Base-by-base conservation (phyloP, 1,284 basidiomycete genomes). In the Ustanciosporium gigantosporum region DNA sequence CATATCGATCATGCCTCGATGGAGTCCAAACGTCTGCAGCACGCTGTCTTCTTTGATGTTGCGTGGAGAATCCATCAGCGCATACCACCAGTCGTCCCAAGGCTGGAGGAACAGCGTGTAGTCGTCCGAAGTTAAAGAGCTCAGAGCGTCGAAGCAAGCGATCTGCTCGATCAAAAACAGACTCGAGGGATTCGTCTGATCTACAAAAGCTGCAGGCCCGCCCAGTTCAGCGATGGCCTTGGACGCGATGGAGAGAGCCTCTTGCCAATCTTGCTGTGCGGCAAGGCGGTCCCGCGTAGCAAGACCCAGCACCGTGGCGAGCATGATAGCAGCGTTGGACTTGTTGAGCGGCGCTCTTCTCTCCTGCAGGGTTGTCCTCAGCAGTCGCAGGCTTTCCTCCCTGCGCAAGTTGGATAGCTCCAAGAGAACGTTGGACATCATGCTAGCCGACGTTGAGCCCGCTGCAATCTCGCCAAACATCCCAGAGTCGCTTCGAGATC, bases 21-120 rank as follows among this genome's bases (percentile, higher is more conserved):
- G 52, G 27, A 62, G 25, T 19, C 52, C 59, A 31, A 62, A 56
- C 0, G 59, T 62, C 32, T 62, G 59, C 22, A 57, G 36, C 7
- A 62, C 59, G 35, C 51, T 57, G 40, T 61, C 58, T 23, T 57
- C 47, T 32, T 46, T 56, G 41, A 61, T 47, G 36, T 48, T 62
- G 23, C 59, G 36, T 9, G 59, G 47, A 6, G 48, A 45, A 20
- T 62, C 59, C 59, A 62, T 62, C 8, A 62, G 32, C 16, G 51
- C 44, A 31, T 56, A 56, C 59, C 59, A 62, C 59, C 59, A 62
- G 16, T 56, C 52, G 17, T 62, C 59, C 59, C 59, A 62, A 7
- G 59, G 59, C 20, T 62, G 59, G 22, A 62, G 29, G 31, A 62
- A 62, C 4, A 62, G 59, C 9, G 59, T 48, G 22, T 52, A 56